Evolutionary conservation across 441 rosid species (phyloP).

Genomic region (Populus hybrid): DNA sequence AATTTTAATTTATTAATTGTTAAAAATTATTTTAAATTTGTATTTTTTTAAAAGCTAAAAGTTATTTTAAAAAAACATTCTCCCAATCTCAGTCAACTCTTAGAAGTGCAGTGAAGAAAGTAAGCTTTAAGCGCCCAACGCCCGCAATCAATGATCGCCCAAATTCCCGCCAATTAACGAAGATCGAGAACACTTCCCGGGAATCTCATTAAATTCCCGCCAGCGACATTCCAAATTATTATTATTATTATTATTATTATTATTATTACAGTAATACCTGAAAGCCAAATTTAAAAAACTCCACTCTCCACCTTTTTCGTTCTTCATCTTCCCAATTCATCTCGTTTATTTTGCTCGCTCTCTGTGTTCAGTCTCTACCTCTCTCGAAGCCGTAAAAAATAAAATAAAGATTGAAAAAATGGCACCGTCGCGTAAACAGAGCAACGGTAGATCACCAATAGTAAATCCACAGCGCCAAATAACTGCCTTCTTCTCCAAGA

Average conservation of each 20-base stretch:
- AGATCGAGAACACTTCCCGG: constrained; percentile 24
- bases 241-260: too few relatives aligned
- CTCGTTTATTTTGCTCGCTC: not conserved
- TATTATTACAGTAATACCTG: too few relatives aligned
- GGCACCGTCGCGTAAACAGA: constrained; percentile 70
- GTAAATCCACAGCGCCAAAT: constrained; percentile 84
- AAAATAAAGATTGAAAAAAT: constrained; percentile 23
- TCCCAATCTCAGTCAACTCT: not conserved
- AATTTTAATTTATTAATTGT: too few relatives aligned
- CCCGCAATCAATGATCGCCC: not conserved
- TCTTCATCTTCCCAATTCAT: not conserved
- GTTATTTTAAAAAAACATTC: too few relatives aligned
- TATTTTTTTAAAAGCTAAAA: not conserved
- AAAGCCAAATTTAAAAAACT: not conserved
- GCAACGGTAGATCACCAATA: constrained; percentile 72
- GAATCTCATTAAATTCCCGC: constrained; percentile 38
- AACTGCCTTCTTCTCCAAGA: constrained; percentile 59
- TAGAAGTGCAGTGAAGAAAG: too few relatives aligned
- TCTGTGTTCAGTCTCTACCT: not conserved
- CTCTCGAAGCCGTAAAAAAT: not conserved
- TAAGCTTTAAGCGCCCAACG: too few relatives aligned
- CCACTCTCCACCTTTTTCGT: not conserved
- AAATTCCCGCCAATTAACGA: constrained; percentile 24
- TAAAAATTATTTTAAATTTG: not conserved
- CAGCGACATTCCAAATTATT: constrained; percentile 1